Conservation (phyloP, 2,329 filamentous ascomycete species). For the Aspergillus jensenii region DNA sequence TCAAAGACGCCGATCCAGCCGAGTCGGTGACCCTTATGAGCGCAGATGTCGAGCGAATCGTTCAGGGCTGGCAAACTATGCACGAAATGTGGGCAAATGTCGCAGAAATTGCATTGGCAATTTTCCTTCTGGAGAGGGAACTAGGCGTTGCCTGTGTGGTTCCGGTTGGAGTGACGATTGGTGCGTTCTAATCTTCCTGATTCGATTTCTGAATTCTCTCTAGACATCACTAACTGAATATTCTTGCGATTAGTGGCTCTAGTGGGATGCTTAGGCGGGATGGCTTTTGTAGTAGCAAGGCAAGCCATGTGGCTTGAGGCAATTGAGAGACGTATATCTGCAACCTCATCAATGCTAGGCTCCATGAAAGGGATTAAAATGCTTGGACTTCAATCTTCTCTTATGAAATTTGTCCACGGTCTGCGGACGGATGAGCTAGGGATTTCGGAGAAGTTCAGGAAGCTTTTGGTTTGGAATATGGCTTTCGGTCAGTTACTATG, state of each 20-base stretch:
- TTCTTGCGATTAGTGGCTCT: slow-evolving; percentile 27
- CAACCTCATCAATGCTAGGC: slow-evolving; percentile 49
- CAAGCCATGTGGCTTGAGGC: slow-evolving; percentile 52
- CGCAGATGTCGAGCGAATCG: slow-evolving; percentile 47
- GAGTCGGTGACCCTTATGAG: slow-evolving; percentile 48
- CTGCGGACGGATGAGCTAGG: slow-evolving; percentile 43
- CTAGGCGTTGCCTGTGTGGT: slow-evolving; percentile 46
- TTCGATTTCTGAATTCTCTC: not conserved
- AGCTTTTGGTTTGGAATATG: slow-evolving; percentile 44
- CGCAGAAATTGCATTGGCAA: slow-evolving; percentile 47
- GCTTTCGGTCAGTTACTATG: slow-evolving; percentile 30
- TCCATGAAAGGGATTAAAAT: slow-evolving; percentile 56
- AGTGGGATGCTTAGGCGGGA: slow-evolving; percentile 34
- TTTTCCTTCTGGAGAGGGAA: slow-evolving; percentile 43
- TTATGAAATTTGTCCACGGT: slow-evolving; percentile 40
- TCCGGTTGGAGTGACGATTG: slow-evolving; percentile 45
- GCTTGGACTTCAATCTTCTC: slow-evolving; percentile 45
- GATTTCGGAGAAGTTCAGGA: slow-evolving; percentile 43
- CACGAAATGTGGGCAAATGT: slow-evolving; percentile 49
- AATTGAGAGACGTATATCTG: slow-evolving; percentile 50
- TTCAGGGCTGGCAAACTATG: slow-evolving; percentile 40
- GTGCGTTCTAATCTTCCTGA: slow-evolving; percentile 23
- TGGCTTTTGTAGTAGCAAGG: slow-evolving; percentile 37
- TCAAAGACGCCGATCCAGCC: slow-evolving; percentile 35
- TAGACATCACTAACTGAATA: not conserved